Conservation (phyloP, 805 yeast genomes). For the Ogataea ramenticola region DNA sequence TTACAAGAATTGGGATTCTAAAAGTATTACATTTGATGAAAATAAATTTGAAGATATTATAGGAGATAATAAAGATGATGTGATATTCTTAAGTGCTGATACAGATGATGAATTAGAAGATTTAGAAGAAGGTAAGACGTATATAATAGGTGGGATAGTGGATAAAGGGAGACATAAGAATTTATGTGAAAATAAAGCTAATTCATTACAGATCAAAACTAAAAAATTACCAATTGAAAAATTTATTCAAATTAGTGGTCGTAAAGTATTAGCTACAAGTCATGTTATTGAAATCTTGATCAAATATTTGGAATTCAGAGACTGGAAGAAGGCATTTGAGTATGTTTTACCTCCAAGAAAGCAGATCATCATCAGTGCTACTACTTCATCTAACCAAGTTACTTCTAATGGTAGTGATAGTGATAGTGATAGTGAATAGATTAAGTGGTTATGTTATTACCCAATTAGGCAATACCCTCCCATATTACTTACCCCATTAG, state of each 20-base stretch:
- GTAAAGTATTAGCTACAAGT: slow-evolving; percentile 86
- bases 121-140: slow-evolving; percentile 64
- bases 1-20: slow-evolving; percentile 55
- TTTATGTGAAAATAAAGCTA: slow-evolving; percentile 77
- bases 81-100: slow-evolving; percentile 79
- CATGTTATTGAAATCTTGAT: slow-evolving; percentile 89
- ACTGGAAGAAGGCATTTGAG: slow-evolving; percentile 86
- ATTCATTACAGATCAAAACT: slow-evolving; percentile 58
- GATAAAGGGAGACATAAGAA: slow-evolving; percentile 87
- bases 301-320: slow-evolving; percentile 67
- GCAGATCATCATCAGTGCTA: slow-evolving; percentile 17
- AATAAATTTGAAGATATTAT: slow-evolving; percentile 26
- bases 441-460: no score
- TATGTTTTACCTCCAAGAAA: slow-evolving; percentile 82
- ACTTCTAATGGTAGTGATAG: no score
- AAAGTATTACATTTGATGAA: slow-evolving; percentile 42
- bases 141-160: slow-evolving; percentile 92
- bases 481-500: no score
- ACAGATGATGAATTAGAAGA: slow-evolving; percentile 61
- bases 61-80: slow-evolving; percentile 26
- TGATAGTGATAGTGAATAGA: no score
- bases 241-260: slow-evolving; percentile 72
- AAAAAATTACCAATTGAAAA: slow-evolving; percentile 84
- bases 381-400: not conserved
- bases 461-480: no score